Percentiles rank a stretch among this genome's conserved stretches.
phyloP scores from a whole-genome alignment of 192 early-diverging fungal genomes.

The Gonapodya prolifera region DNA sequence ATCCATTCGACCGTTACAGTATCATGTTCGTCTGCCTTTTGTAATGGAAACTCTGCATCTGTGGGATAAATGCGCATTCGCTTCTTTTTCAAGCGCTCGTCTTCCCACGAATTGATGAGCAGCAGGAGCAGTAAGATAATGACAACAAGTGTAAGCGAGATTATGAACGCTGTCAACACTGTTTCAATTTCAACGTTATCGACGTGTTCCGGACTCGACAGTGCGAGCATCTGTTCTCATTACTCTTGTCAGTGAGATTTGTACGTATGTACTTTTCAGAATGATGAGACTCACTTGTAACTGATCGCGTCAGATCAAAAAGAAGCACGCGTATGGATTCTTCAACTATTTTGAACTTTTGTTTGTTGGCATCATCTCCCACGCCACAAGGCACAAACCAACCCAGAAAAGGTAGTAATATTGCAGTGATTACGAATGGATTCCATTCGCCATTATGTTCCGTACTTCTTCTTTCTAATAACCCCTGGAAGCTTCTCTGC shows the following conservation, averaged over 20 bases:
- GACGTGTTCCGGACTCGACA: too few species aligned
- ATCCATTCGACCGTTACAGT: neutral
- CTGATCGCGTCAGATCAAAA: too few species aligned
- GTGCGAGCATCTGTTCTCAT: too few species aligned
- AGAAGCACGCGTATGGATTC: too few species aligned
- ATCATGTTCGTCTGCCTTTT: neutral
- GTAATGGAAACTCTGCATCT: neutral
- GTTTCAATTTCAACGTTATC: neutral
- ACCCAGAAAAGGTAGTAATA: too few species aligned
- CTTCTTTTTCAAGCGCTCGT: neutral
- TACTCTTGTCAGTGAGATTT: too few species aligned
- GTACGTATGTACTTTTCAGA: too few species aligned
- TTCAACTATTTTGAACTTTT: too few species aligned
- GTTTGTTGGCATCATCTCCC: too few species aligned
- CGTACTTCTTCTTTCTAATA: slow-evolving; percentile 76
- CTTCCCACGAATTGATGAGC: neutral
- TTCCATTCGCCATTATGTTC: slow-evolving; percentile 32
- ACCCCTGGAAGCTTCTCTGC: slow-evolving; percentile 62
- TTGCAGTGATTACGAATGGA: too few species aligned
- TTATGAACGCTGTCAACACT: neutral
- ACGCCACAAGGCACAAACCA: too few species aligned
- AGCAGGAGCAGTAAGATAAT: neutral
- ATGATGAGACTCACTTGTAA: too few species aligned
- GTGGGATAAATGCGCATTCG: neutral
- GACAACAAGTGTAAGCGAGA: neutral